A percentile compares a stretch with the other conserved stretches of the same genome.
phyloP scores from a whole-genome alignment of 2,329 filamentous ascomycete species.

The Ophiostoma perfectum region DNA sequence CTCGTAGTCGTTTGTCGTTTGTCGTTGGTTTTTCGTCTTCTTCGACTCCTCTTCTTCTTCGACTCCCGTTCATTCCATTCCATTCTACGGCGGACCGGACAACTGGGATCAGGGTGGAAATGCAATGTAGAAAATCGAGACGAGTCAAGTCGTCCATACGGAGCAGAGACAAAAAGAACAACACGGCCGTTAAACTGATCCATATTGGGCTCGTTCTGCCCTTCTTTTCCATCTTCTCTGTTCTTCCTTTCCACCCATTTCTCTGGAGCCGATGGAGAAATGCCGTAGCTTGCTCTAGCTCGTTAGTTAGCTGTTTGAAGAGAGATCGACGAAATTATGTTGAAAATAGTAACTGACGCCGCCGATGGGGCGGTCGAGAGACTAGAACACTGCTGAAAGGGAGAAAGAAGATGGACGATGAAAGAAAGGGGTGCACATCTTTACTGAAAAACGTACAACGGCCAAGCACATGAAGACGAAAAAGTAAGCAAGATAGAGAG shows the following conservation, averaged over 20 bases:
- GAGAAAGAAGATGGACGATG: neutral
- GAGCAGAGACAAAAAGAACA: neutral
- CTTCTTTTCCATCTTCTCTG: too few species aligned
- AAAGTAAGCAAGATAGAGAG: neutral
- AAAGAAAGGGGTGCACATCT: constrained; percentile 13
- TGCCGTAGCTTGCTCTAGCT: neutral
- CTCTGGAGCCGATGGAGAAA: neutral
- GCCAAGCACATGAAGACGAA: neutral
- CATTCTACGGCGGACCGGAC: constrained; percentile 4
- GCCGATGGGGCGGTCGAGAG: neutral
- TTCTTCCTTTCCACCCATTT: neutral
- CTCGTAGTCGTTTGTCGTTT: neutral
- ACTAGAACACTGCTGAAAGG: neutral
- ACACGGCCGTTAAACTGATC: neutral
- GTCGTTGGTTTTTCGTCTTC: too few species aligned
- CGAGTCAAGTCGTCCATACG: neutral
- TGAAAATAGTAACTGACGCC: constrained; percentile 9
- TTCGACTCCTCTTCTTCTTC: neutral
- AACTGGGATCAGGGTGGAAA: constrained; percentile 8
- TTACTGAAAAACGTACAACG: constrained; percentile 6
- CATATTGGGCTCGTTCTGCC: neutral
- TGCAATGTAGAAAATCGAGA: neutral
- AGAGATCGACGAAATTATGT: neutral
- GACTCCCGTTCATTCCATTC: neutral
- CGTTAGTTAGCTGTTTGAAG: neutral